Base-by-base conservation (phyloP, 352 stramenopile genomes). In the Phytophthora pinifolia region DNA sequence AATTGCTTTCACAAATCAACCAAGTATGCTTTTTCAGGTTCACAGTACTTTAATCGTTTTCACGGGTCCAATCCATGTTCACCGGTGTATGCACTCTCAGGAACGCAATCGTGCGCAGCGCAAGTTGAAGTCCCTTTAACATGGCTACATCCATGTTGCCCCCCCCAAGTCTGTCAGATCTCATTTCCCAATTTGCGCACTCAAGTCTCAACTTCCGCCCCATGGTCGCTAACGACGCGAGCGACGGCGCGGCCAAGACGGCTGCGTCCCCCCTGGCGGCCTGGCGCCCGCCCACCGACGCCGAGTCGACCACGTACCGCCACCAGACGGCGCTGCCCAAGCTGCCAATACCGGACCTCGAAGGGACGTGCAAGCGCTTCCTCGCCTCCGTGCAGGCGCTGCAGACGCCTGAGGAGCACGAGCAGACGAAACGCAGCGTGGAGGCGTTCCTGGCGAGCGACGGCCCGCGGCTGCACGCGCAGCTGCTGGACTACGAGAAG, bases 361-460 rank as follows among this genome's bases (percentile, higher is more conserved):
- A 90, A n/a, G 84, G 87, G 31, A 95, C 87, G 39, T 78, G 85
- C 36, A 58, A 62, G 32, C 79, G 85, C 46, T 96, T 95, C 59
- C 54, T 92, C 35, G 73, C 82, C 52, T 90, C 74, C 46, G 77
- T 91, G 17, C 44, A 80, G 20, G 80, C 86, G 54, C 67, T 96
- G 39, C 80, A 94, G 64, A 88, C 82, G 15, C 63, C 71, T 0
- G 75, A 82, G 9, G 85, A 97, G 48, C 68, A 82, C 39, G 68
- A 44, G 9, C 38, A 59, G 33, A 89, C 83, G 2, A 62, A 77
- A 46, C 64, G 63, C 33, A 68, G 55, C 13, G 79, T 94, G 13
- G 61, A 59, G 5, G 59, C 79, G 37, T 96, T 96, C 45, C 44
- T 92, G 6, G 43, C 38, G 10, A 69, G 57, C 8, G 84, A 91